Evolutionary conservation across 176 grass and related monocot genomes (phyloP).

Genomic region (Miscanthus lutarioriparius): DNA sequence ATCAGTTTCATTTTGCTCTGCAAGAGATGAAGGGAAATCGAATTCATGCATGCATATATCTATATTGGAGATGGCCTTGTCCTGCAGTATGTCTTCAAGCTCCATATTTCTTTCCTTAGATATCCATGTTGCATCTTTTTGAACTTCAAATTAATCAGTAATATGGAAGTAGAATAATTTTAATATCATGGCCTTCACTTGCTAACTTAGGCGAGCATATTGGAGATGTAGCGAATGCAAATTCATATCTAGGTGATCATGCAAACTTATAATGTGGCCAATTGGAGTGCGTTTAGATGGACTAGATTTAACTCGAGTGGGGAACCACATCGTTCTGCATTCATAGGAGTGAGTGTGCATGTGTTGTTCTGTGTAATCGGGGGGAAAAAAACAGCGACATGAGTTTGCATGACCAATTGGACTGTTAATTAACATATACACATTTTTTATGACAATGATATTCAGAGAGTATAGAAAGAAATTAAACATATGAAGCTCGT

Average conservation of each 20-base stretch:
- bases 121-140: neutral
- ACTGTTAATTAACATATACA: neutral
- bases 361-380: too few relatives aligned
- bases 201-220: neutral
- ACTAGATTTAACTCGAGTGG: too few relatives aligned
- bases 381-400: too few relatives aligned
- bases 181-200: neutral
- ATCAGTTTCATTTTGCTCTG: neutral
- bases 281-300: too few relatives aligned
- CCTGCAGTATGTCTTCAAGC: neutral
- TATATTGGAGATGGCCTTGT: neutral
- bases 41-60: neutral
- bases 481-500: neutral
- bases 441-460: neutral
- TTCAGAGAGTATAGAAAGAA: neutral
- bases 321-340: too few relatives aligned
- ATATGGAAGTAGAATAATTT: conserved; percentile 8
- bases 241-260: neutral
- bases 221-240: neutral
- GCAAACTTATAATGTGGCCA: too few relatives aligned
- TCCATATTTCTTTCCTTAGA: neutral
- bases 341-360: too few relatives aligned
- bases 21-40: neutral
- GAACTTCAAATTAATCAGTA: neutral
- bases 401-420: too few relatives aligned